A percentile compares a stretch with the other conserved stretches of the same genome.
Evolutionary conservation across 2,329 filamentous ascomycete genomes (phyloP).

Genomic region (Diaporthe citri): DNA sequence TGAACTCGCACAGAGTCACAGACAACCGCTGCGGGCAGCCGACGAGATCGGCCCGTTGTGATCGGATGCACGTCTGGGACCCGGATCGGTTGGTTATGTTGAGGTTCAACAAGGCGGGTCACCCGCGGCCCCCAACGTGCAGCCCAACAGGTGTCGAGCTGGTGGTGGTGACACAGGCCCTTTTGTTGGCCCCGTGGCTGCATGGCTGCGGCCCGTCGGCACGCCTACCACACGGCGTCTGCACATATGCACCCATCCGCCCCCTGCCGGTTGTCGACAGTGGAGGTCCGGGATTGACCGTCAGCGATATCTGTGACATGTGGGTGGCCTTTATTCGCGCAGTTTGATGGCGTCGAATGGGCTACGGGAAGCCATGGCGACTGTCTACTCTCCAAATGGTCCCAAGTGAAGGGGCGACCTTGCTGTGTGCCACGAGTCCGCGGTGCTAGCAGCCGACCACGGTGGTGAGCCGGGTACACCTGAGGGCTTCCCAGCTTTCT

Average conservation of each 20-base stretch:
- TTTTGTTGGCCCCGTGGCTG: not conserved
- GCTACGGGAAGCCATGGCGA: too few species aligned
- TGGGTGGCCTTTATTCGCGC: not conserved
- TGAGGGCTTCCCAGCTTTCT: not conserved
- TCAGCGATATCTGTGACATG: not conserved
- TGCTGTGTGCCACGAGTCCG: not conserved
- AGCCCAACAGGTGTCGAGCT: not conserved
- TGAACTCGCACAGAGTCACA: not conserved
- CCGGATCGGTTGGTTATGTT: not conserved
- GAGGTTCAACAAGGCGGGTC: not conserved
- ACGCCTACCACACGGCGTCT: not conserved
- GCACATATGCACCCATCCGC: not conserved
- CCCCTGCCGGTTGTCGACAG: not conserved
- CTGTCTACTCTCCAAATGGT: not conserved
- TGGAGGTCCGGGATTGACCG: not conserved
- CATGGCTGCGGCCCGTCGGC: not conserved
- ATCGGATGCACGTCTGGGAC: not conserved
- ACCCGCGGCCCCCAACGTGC: not conserved
- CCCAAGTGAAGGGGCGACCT: not conserved
- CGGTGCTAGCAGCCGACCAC: not conserved
- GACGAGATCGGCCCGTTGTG: not conserved
- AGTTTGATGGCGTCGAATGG: too few species aligned
- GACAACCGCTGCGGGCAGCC: not conserved
- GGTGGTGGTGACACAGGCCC: not conserved
- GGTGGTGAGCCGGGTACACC: not conserved